These are phyloP conservation scores for Dactylellina haptotyla DNA, from an alignment of 2,329 filamentous ascomycete species.

Conservation along the genomic window DNA sequence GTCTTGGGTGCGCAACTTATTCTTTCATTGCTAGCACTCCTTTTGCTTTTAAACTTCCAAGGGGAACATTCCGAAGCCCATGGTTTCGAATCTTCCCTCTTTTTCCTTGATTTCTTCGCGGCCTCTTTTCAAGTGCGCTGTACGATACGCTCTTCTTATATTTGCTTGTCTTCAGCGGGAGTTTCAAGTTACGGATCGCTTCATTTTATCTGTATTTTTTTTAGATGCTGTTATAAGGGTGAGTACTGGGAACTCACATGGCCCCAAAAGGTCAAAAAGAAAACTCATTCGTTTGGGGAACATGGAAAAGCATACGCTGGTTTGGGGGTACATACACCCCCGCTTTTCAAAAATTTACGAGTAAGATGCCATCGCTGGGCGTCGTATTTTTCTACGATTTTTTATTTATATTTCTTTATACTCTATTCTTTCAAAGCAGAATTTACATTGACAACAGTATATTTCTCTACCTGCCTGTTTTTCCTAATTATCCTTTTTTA, in stretches of 20 bases:
- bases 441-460: too few species aligned
- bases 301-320: too few species aligned
- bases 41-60: too few species aligned
- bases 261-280: background rate
- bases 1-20: background rate
- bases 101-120: too few species aligned
- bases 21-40: background rate
- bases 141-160: background rate
- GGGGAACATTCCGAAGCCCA: background rate
- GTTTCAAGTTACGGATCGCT: conserved; percentile 4
- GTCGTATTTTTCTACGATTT: too few species aligned
- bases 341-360: too few species aligned
- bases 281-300: background rate
- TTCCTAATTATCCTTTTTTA: too few species aligned
- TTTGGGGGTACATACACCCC: too few species aligned
- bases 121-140: background rate
- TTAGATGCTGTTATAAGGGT: background rate
- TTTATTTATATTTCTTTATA: too few species aligned
- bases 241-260: background rate
- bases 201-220: background rate
- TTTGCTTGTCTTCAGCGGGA: conserved; percentile 10
- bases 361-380: background rate
- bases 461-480: too few species aligned
- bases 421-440: too few species aligned
- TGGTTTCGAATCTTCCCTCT: too few species aligned